Base-by-base conservation (phyloP, 2,329 filamentous ascomycete species). In the Fusarium tuaranense region DNA sequence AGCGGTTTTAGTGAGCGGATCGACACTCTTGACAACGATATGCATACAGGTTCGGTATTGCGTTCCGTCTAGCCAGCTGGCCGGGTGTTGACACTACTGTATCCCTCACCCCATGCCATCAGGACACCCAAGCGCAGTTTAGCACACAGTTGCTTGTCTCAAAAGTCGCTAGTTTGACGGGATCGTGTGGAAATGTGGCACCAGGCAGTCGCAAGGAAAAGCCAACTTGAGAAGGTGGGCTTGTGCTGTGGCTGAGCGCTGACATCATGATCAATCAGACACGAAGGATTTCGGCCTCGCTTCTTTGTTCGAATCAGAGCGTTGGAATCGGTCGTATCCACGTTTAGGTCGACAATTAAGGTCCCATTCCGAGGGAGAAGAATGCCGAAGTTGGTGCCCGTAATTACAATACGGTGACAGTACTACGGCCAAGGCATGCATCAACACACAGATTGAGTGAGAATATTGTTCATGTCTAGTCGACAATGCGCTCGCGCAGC, bases 251-350 rank as follows among this genome's bases (percentile, higher is more conserved):
- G 73, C 73, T 71, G 63, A 73, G 64, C 53, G 59, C 60, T 77
- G 74, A 77, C 72, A 78, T 77, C 72, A 76, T 78, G 71, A 60
- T 67, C 51, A 65, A 62, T 63, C 30, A 70, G 61, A 63, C 61
- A 38, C 59, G 39, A 71, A 73, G 68, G 66, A 72, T 73, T 68
- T 41, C 27, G 41, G 58, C 39, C 67, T 72, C 62, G 69, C 67
- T 73, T 75, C 34, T 22, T 51, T 38, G 39, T 71, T 69, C 63
- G 63, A 71, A 74, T 73, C 65, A 64, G 59, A 34, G 18, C 14
- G 46, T 27, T 48, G 13, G 51, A 44, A 18, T 48, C 14, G 46
- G 53, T 48, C 58, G 48, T 34, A 63, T 67, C 61, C 58, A 68
- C 64, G 51, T 65, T 51, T 63, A 62, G 41, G 39, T 53, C 25